Percentiles rank a stretch among this genome's conserved stretches.
These are phyloP conservation scores for Plectosphaerella plurivora DNA, from an alignment of 2,329 filamentous ascomycete genomes.

Conservation along the genomic window DNA sequence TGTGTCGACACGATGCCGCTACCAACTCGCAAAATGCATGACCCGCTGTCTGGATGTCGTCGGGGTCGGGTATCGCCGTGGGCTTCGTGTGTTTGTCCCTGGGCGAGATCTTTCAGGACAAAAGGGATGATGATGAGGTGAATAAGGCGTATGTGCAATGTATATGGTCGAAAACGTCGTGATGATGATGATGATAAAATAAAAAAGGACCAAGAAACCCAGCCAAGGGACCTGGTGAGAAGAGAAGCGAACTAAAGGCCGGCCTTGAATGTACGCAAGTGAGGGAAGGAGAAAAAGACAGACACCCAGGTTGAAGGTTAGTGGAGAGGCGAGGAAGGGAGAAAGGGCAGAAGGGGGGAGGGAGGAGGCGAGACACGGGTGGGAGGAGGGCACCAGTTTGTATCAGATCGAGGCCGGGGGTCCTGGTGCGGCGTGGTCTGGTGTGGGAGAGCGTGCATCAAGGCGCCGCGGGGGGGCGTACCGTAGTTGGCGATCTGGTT, in stretches of 20 bases:
- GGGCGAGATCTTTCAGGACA: background rate
- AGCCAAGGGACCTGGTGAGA: background rate
- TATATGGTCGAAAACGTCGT: no score
- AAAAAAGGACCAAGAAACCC: background rate
- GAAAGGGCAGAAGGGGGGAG: background rate
- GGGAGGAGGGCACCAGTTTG: background rate
- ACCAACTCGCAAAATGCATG: background rate
- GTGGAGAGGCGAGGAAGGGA: slow-evolving; percentile 5
- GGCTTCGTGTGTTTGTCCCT: background rate
- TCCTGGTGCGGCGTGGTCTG: background rate
- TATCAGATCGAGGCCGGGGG: background rate
- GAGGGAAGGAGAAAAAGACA: background rate
- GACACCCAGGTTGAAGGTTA: background rate
- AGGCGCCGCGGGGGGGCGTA: background rate
- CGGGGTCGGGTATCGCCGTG: background rate
- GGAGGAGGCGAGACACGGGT: background rate
- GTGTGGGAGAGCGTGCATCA: background rate
- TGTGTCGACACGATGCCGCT: background rate
- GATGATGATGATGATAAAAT: background rate
- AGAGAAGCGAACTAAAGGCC: slow-evolving; percentile 1
- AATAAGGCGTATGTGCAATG: no score
- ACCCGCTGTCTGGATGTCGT: background rate
- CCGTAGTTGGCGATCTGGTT: background rate
- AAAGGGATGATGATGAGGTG: background rate
- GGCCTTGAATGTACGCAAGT: slow-evolving; percentile 1